Base-by-base conservation (phyloP, 768 basidiomycete genomes). In the Trametopsis cervina region DNA sequence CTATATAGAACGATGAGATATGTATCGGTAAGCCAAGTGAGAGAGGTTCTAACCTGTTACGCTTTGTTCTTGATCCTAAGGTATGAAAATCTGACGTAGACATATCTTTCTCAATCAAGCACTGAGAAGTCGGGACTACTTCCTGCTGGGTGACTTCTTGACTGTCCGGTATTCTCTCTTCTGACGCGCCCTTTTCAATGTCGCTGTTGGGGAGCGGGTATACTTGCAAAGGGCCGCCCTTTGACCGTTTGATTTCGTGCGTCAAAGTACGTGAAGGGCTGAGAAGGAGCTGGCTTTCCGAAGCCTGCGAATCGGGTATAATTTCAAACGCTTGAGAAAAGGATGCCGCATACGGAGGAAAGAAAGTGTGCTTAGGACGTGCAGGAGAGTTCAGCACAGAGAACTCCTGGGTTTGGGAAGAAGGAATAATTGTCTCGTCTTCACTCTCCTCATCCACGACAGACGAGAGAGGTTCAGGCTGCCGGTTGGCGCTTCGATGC, bases 391-490 rank as follows among this genome's bases (percentile, higher is more conserved):
- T 33, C 29, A 7, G 9, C 29, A 33, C 7, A 7, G 15, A 7
- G 7, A 33, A 33, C 15, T 33, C 29, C 37, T 46, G 45, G 18
- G 45, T 46, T 37, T 46, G 45, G 5, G 33, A 37, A 7, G 29
- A 33, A 5, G 44, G 44, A 21, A 44, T 37, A 36, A 45, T 24
- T 17, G 29, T 33, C 29, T 33, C 29, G 9, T 33, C 29, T 7
- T 33, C 29, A 33, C 29, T 33, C 15, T 33, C 29, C 1, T 39
- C 33, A 37, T 46, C 37, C 11, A 26, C 9, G 23, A 4, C 23
- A 4, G 24, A 9, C 22, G 24, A 26, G 9, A 33, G 15, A 15
- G 7, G 39, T 18, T n/a, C 39, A 25, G 42, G 42, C n/a, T n/a
- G n/a, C n/a, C n/a, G n/a, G n/a, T n/a, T n/a, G n/a, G n/a, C n/a